These are phyloP conservation scores for Juncus inflexus DNA, from an alignment of 176 grass and related monocot species.

Conservation along the genomic window DNA sequence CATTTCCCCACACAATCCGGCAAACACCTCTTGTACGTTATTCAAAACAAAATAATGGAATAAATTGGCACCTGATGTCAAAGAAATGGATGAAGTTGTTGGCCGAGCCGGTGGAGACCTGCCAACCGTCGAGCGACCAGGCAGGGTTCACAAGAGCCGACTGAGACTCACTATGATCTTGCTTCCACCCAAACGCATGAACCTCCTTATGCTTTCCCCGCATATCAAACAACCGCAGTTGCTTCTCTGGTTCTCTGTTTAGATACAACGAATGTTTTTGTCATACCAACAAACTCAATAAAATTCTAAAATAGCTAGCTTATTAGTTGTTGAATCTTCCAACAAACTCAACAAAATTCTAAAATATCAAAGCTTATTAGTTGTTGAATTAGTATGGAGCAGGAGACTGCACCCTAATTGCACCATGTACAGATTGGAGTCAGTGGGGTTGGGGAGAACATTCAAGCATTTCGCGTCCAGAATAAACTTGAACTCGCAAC, in stretches of 20 bases:
- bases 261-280: background rate
- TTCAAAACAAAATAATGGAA: background rate
- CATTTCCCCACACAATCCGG: background rate
- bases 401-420: slow-evolving; percentile 64
- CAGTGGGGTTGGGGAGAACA: slow-evolving; percentile 60
- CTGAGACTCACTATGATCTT: slow-evolving; percentile 79
- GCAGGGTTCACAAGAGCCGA: slow-evolving; percentile 89
- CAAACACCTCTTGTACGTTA: background rate
- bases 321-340: background rate
- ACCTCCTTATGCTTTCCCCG: slow-evolving; percentile 67
- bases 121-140: slow-evolving; percentile 29
- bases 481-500: slow-evolving; percentile 57
- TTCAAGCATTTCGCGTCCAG: slow-evolving; percentile 93
- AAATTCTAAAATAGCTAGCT: slow-evolving; percentile 3
- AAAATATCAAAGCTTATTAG: background rate
- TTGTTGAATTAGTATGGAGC: background rate
- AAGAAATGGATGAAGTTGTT: slow-evolving; percentile 26
- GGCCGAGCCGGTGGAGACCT: slow-evolving; percentile 20
- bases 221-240: slow-evolving; percentile 77
- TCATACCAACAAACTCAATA: background rate
- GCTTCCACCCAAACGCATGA: slow-evolving; percentile 84
- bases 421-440: slow-evolving; percentile 93
- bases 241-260: slow-evolving; percentile 57
- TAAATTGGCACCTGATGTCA: slow-evolving; percentile 18
- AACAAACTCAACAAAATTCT: background rate